A percentile compares a stretch with the other conserved stretches of the same genome.
Conservation (phyloP, 257 asterid genomes). For the Cruciata laevipes region DNA sequence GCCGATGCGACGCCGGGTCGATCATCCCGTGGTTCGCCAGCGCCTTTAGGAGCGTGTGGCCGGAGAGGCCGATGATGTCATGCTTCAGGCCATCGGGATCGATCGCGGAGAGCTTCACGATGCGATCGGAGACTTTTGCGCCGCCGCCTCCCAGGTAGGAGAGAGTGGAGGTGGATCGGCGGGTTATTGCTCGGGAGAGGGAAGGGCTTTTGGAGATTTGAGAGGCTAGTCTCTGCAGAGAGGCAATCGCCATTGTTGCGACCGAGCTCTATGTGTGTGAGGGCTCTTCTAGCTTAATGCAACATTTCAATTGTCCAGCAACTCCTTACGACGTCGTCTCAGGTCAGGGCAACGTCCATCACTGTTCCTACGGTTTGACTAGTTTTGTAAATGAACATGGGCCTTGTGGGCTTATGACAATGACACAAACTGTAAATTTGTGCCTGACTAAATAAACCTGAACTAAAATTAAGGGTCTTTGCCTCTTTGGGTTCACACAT, state of each 20-base stretch:
- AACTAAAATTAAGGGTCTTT: no score
- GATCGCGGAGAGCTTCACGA: constrained; percentile 69
- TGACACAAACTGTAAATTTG: no score
- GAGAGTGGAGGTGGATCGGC: constrained; percentile 27
- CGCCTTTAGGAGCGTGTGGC: constrained; percentile 84
- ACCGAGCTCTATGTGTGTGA: not conserved
- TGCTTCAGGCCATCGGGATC: constrained; percentile 72
- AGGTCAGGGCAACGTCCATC: no score
- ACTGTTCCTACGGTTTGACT: no score
- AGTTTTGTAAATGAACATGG: no score
- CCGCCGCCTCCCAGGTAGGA: constrained; percentile 24
- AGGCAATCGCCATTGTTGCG: constrained; percentile 27
- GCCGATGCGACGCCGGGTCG: constrained; percentile 89
- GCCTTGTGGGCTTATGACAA: no score
- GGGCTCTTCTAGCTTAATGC: constrained; percentile 10
- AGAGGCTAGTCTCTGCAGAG: constrained; percentile 31
- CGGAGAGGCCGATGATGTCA: constrained; percentile 58
- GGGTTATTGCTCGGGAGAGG: constrained; percentile 18
- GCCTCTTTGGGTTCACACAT: no score
- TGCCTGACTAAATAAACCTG: no score
- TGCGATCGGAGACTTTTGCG: constrained; percentile 82
- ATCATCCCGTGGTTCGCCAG: constrained; percentile 63
- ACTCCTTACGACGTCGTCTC: not conserved
- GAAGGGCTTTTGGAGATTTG: constrained; percentile 28
- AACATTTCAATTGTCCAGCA: not conserved